phyloP scores from a whole-genome alignment of 2,329 filamentous ascomycete species.

The Endoconidiophora polonica region DNA sequence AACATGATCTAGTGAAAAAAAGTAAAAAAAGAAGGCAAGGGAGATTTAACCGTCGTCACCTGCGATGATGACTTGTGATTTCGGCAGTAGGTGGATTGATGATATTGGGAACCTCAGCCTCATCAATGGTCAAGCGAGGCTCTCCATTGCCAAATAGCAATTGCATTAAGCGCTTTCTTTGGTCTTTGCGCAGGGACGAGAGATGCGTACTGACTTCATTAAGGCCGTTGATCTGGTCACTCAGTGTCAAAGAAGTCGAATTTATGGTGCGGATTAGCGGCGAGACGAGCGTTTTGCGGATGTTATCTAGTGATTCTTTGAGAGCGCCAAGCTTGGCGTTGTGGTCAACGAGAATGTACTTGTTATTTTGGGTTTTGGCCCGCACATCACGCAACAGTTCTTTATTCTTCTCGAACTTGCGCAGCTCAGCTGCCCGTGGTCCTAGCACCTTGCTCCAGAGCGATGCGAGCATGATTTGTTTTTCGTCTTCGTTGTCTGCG shows the following conservation, averaged over 20 bases:
- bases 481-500: slow-evolving; percentile 60
- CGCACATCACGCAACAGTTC: slow-evolving; percentile 63
- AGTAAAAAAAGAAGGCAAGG: too few relatives aligned
- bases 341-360: slow-evolving; percentile 70
- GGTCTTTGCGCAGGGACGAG: slow-evolving; percentile 54
- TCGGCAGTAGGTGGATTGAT: too few relatives aligned
- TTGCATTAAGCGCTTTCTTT: slow-evolving; percentile 72
- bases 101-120: slow-evolving; percentile 3
- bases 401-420: slow-evolving; percentile 85
- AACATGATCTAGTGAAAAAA: too few relatives aligned
- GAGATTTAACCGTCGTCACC: too few relatives aligned
- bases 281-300: slow-evolving; percentile 67
- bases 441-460: slow-evolving; percentile 80
- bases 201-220: slow-evolving; percentile 67
- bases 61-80: too few relatives aligned
- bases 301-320: slow-evolving; percentile 72
- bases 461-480: slow-evolving; percentile 65
- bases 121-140: slow-evolving; percentile 21
- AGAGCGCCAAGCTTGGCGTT: slow-evolving; percentile 69
- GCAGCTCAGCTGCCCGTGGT: slow-evolving; percentile 53
- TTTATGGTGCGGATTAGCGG: slow-evolving; percentile 61
- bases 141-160: slow-evolving; percentile 46
- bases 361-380: slow-evolving; percentile 71
- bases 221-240: slow-evolving; percentile 72
- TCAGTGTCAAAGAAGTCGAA: slow-evolving; percentile 41